Conservation (phyloP, 148 eudicot genomes). For the Arctostaphylos glauca region DNA sequence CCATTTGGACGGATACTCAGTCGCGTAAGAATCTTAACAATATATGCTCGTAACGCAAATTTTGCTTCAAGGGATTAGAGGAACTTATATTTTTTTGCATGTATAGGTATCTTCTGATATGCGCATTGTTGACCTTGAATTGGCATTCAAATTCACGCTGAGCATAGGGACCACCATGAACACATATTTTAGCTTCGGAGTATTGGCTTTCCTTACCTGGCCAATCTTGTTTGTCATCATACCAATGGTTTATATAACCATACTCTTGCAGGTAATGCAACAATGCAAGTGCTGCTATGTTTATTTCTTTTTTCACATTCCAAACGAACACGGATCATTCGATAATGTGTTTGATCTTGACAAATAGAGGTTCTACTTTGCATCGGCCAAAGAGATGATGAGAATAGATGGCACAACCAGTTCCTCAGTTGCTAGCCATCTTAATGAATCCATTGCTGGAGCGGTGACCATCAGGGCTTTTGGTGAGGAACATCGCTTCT, state of each 20-base stretch:
- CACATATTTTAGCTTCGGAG: constrained; percentile 37
- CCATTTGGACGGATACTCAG: constrained; percentile 64
- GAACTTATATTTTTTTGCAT: background rate
- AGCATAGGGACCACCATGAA: constrained; percentile 34
- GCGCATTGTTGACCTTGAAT: constrained; percentile 47
- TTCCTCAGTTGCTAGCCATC: constrained; percentile 51
- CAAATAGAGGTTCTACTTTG: constrained; percentile 49
- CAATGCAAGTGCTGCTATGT: background rate
- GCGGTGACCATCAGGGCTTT: constrained; percentile 63
- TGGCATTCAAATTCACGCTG: constrained; percentile 33
- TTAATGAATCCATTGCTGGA: constrained; percentile 59
- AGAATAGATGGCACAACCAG: constrained; percentile 68
- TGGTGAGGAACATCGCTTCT: constrained; percentile 50
- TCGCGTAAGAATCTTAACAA: constrained; percentile 38
- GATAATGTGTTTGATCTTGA: background rate
- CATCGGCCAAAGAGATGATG: constrained; percentile 61
- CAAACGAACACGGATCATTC: background rate
- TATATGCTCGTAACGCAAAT: background rate
- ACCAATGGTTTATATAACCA: constrained; percentile 44
- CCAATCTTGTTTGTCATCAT: constrained; percentile 45
- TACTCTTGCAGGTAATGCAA: constrained; percentile 47
- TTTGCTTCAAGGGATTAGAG: background rate
- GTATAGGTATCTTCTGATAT: constrained; percentile 55
- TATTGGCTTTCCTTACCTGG: constrained; percentile 55
- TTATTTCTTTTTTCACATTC: background rate